phyloP scores from a whole-genome alignment of 2,329 filamentous ascomycete species.

The Calcarisporium arbuscula region DNA sequence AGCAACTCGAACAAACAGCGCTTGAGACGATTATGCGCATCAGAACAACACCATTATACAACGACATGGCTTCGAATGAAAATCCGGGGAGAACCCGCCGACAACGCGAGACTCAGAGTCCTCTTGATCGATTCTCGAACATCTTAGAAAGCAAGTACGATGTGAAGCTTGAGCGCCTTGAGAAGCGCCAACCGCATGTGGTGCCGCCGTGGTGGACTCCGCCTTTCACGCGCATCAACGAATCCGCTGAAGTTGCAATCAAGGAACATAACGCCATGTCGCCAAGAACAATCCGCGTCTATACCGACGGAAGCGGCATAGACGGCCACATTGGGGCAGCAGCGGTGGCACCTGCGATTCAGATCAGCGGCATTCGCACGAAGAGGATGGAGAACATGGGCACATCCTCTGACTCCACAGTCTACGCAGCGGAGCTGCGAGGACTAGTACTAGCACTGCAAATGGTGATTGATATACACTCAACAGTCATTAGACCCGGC shows the following conservation, averaged over 20 bases:
- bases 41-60: constrained; percentile 10
- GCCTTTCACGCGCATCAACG: constrained; percentile 1
- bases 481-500: constrained; percentile 7
- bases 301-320: constrained; percentile 9
- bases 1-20: constrained; percentile 15
- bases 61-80: too few species aligned
- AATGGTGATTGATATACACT: constrained; percentile 15
- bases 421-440: constrained; percentile 21
- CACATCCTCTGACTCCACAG: constrained; percentile 17
- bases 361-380: too few species aligned
- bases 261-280: constrained; percentile 6
- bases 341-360: too few species aligned
- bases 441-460: constrained; percentile 20
- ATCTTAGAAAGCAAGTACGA: too few species aligned
- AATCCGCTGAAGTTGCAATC: constrained; percentile 2
- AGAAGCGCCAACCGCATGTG: too few species aligned
- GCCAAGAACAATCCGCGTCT: constrained; percentile 2
- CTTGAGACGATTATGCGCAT: constrained; percentile 17
- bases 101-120: constrained; percentile 5
- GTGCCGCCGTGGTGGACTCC: constrained; percentile 5
- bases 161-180: too few species aligned
- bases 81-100: constrained; percentile 1
- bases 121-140: constrained; percentile 8
- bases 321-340: too few species aligned
- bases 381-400: constrained; percentile 19